These are phyloP conservation scores for Shiraia sp. DNA, from an alignment of 2,329 filamentous ascomycete species.

Conservation along the genomic window DNA sequence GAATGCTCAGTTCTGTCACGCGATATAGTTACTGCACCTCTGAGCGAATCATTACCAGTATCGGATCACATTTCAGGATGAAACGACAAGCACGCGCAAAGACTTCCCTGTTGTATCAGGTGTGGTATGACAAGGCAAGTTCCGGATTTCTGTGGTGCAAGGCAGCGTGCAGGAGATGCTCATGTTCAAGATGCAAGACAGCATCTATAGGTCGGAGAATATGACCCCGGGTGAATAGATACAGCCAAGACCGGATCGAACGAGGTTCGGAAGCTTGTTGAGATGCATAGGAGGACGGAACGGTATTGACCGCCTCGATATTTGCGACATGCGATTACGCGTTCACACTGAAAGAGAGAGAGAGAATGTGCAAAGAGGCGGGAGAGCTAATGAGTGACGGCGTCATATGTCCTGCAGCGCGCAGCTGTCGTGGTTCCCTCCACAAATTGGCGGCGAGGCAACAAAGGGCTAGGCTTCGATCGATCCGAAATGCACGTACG, in stretches of 20 bases:
- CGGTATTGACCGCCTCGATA: constrained; percentile 9
- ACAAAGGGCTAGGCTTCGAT: constrained; percentile 12
- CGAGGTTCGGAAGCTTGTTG: constrained; percentile 12
- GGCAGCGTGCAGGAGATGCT: too few relatives aligned
- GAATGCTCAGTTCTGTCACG: too few relatives aligned
- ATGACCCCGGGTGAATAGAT: background rate
- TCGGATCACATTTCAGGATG: too few relatives aligned
- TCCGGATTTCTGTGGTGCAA: too few relatives aligned
- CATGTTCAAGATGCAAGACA: background rate
- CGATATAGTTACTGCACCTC: too few relatives aligned
- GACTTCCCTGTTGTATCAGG: too few relatives aligned
- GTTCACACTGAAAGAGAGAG: constrained; percentile 9
- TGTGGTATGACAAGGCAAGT: too few relatives aligned
- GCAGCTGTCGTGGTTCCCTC: constrained; percentile 8
- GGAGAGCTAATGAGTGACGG: constrained; percentile 18
- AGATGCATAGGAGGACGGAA: constrained; percentile 13
- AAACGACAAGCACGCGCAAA: too few relatives aligned
- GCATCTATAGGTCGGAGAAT: background rate
- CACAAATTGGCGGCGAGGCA: constrained; percentile 3
- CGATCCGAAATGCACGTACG: constrained; percentile 10
- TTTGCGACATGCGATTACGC: constrained; percentile 15
- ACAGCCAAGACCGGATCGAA: background rate
- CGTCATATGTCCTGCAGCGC: constrained; percentile 14
- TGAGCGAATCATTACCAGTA: too few relatives aligned
- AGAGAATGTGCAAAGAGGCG: constrained; percentile 17